Evolutionary conservation across 176 grass and related monocot genomes (phyloP).

Genomic region (Cenchrus purpureus): DNA sequence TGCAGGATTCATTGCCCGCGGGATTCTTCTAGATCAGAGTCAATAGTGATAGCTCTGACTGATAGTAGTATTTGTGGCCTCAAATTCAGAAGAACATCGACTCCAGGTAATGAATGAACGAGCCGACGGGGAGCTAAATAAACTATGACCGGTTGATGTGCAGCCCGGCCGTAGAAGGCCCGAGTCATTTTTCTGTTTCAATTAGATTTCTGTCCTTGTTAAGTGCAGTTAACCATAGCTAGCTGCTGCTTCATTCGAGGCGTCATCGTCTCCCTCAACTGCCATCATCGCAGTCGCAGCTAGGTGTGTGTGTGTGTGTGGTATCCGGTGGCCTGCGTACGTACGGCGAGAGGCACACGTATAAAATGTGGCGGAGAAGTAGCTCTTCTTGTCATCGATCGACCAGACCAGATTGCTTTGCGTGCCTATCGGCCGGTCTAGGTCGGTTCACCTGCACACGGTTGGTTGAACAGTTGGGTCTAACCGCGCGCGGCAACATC

Average conservation of each 20-base stretch:
- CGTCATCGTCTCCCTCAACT: not conserved
- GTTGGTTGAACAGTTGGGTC: slow-evolving; percentile 42
- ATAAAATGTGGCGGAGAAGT: too few relatives aligned
- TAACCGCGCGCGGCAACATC: not conserved
- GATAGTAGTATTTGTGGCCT: not conserved
- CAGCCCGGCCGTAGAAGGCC: not conserved
- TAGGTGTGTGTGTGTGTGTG: not conserved
- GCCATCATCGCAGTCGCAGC: too few relatives aligned
- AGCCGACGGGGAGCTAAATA: too few relatives aligned
- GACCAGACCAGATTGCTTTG: too few relatives aligned
- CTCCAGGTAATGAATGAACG: too few relatives aligned
- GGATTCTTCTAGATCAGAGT: not conserved
- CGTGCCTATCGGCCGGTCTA: not conserved
- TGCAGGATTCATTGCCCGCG: too few relatives aligned
- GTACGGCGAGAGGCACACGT: too few relatives aligned
- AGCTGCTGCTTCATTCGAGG: too few relatives aligned
- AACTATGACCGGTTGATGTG: too few relatives aligned
- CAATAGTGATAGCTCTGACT: not conserved
- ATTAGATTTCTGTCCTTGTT: not conserved
- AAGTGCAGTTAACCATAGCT: too few relatives aligned
- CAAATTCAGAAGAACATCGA: not conserved
- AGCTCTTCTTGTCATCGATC: too few relatives aligned
- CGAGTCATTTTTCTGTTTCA: not conserved
- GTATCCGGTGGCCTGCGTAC: too few relatives aligned
- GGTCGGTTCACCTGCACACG: slow-evolving; percentile 38